These are phyloP conservation scores for Coemansia pectinata DNA, from an alignment of 192 early-diverging fungal species.

Conservation along the genomic window DNA sequence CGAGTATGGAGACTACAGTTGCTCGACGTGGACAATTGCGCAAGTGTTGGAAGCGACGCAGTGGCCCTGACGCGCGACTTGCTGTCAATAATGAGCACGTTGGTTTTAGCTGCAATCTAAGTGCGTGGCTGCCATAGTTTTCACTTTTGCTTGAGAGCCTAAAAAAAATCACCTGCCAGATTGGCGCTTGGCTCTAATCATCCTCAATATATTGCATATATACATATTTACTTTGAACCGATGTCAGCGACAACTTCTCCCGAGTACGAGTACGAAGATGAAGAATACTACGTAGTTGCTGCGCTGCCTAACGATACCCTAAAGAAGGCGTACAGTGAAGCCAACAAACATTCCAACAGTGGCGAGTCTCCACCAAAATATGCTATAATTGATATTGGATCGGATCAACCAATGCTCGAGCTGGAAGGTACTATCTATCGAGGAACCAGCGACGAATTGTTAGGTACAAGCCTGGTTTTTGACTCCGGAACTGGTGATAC, in stretches of 20 bases:
- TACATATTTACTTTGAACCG: background rate
- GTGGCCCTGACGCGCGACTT: constrained; percentile 19
- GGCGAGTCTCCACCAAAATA: constrained; percentile 16
- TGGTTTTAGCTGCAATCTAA: too few species aligned
- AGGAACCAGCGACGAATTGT: constrained; percentile 34
- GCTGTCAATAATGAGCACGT: background rate
- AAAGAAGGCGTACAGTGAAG: background rate
- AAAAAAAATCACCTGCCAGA: background rate
- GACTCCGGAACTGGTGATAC: constrained; percentile 16
- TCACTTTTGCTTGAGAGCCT: background rate
- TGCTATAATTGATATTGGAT: constrained; percentile 40
- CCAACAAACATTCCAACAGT: background rate
- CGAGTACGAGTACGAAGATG: constrained; percentile 36
- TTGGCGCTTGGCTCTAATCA: background rate
- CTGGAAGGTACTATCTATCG: constrained; percentile 41
- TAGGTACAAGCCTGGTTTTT: constrained; percentile 43
- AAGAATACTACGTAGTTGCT: constrained; percentile 39
- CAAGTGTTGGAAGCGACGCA: constrained; percentile 32
- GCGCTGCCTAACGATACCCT: constrained; percentile 19
- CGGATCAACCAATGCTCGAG: constrained; percentile 40
- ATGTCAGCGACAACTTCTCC: background rate
- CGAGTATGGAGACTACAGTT: constrained; percentile 27
- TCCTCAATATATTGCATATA: background rate
- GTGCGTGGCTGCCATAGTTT: background rate
- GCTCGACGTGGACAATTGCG: constrained; percentile 43